Evolutionary conservation across 768 basidiomycete genomes (phyloP).

Genomic region (Chiua virens): DNA sequence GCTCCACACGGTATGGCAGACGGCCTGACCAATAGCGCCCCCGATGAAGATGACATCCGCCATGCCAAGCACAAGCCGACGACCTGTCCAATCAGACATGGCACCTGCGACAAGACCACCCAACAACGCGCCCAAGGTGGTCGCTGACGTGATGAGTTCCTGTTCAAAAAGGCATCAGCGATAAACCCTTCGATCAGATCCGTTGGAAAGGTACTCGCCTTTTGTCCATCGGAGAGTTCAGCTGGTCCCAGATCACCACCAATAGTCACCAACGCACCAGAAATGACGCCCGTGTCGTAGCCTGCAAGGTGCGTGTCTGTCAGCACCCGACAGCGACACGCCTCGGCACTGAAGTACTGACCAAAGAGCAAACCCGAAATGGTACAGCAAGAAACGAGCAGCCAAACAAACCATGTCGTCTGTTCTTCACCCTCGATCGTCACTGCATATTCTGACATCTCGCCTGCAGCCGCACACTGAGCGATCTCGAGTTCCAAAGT

Average conservation of each 20-base stretch:
- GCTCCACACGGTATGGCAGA: constrained; percentile 64
- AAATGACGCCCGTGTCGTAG: constrained; percentile 81
- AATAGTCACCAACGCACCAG: constrained; percentile 77
- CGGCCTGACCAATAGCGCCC: constrained; percentile 71
- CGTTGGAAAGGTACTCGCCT: constrained; percentile 37
- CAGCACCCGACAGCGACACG: not conserved
- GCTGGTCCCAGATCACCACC: constrained; percentile 61
- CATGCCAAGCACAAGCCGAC: constrained; percentile 60
- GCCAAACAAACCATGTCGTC: constrained; percentile 75
- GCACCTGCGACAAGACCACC: constrained; percentile 73
- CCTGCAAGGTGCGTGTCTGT: constrained; percentile 38
- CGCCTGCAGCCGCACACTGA: constrained; percentile 32
- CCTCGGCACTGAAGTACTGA: too few species aligned
- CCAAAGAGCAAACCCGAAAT: constrained; percentile 78
- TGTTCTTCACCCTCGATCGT: constrained; percentile 65
- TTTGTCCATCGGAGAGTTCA: constrained; percentile 58
- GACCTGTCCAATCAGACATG: constrained; percentile 69
- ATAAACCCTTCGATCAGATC: not conserved
- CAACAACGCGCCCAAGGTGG: constrained; percentile 73
- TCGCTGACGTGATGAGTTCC: constrained; percentile 82
- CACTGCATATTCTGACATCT: constrained; percentile 59
- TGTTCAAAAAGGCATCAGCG: constrained; percentile 21
- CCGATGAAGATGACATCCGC: constrained; percentile 74
- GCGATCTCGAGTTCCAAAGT: constrained; percentile 15
- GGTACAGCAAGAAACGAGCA: constrained; percentile 71